A percentile compares a stretch with the other conserved stretches of the same genome.
Conservation (phyloP, 2,329 filamentous ascomycete species). For the Blastomyces parvus region DNA sequence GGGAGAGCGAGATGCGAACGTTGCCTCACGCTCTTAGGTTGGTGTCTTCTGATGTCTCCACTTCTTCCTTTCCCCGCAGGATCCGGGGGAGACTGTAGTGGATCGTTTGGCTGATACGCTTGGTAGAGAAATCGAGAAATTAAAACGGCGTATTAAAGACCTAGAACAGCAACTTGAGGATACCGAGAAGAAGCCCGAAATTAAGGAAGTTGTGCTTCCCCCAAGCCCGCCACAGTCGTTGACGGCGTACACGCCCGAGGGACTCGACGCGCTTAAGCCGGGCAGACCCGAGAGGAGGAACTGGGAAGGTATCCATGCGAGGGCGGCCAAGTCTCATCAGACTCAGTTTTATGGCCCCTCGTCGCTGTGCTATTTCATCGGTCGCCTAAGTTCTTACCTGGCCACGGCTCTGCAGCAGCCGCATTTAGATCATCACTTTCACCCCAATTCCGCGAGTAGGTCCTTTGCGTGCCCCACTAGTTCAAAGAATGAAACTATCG, state of each 20-base stretch:
- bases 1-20: not conserved
- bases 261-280: constrained; percentile 3
- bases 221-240: not conserved
- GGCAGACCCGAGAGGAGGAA: constrained; percentile 20
- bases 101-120: not conserved
- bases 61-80: not conserved
- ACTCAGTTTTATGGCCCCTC: constrained; percentile 38
- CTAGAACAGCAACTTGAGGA: constrained; percentile 28
- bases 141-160: constrained; percentile 28
- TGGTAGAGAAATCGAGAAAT: constrained; percentile 20
- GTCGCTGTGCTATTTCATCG: constrained; percentile 40
- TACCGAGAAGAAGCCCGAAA: constrained; percentile 13
- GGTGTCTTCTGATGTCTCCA: not conserved
- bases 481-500: constrained; percentile 7
- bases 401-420: constrained; percentile 26
- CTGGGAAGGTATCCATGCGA: constrained; percentile 34
- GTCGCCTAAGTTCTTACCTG: constrained; percentile 34
- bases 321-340: constrained; percentile 29
- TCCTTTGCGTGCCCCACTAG: constrained; percentile 15
- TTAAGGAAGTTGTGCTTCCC: not conserved
- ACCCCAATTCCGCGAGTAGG: constrained; percentile 22
- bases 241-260: not conserved
- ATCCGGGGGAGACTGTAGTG: not conserved
- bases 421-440: constrained; percentile 24
- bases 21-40: constrained; percentile 9